These are phyloP conservation scores for Solanum sitiens DNA, from an alignment of 257 asterid genomes.

Conservation along the genomic window DNA sequence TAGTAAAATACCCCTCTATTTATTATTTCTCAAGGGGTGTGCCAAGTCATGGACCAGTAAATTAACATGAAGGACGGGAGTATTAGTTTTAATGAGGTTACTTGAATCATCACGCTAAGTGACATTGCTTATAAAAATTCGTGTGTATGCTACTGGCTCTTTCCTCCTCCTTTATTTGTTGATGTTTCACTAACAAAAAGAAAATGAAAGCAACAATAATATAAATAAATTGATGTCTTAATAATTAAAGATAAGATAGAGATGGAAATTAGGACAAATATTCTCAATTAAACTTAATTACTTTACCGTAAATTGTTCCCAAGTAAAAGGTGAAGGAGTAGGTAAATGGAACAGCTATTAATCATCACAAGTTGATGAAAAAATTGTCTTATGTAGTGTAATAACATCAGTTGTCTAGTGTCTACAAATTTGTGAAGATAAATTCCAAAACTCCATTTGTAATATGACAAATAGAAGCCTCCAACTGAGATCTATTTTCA, in stretches of 20 bases:
- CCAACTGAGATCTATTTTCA: conserved; percentile 15
- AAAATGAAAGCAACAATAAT: not conserved
- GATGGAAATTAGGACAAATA: not conserved
- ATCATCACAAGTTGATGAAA: conserved; percentile 62
- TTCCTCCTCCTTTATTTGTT: not conserved
- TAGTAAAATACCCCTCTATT: too few species aligned
- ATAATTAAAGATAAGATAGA: not conserved
- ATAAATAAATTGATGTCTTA: not conserved
- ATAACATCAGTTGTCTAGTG: not conserved
- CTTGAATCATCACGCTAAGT: too few species aligned
- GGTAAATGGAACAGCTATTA: conserved; percentile 32
- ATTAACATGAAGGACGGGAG: too few species aligned
- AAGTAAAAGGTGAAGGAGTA: not conserved
- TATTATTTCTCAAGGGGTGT: too few species aligned
- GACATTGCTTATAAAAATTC: too few species aligned
- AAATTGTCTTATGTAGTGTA: conserved; percentile 9
- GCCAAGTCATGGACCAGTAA: too few species aligned
- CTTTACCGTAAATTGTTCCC: not conserved
- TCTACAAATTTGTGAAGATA: not conserved
- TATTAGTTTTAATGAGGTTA: too few species aligned
- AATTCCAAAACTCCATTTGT: not conserved
- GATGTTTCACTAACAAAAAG: not conserved
- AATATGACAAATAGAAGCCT: conserved; percentile 26
- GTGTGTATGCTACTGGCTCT: not conserved
- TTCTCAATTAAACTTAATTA: not conserved